These are phyloP conservation scores for Massarina eburnea DNA, from an alignment of 2,329 filamentous ascomycete species.

Conservation along the genomic window DNA sequence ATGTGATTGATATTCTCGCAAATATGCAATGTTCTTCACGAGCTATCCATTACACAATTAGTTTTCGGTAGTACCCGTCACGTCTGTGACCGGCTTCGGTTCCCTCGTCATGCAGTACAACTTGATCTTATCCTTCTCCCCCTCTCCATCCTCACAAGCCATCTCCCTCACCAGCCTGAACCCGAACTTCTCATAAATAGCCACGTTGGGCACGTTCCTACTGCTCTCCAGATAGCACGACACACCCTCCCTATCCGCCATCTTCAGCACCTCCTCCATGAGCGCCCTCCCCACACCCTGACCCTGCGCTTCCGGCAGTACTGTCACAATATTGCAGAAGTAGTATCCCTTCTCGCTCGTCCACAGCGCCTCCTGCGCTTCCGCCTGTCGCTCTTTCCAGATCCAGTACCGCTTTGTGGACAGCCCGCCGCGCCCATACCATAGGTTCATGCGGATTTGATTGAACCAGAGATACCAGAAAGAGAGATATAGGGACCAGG, in stretches of 20 bases:
- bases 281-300: slow-evolving; percentile 66
- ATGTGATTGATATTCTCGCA: neutral
- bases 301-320: slow-evolving; percentile 65
- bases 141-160: slow-evolving; percentile 65
- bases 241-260: slow-evolving; percentile 65
- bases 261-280: slow-evolving; percentile 63
- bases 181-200: slow-evolving; percentile 70
- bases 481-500: slow-evolving; percentile 65
- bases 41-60: neutral
- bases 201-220: slow-evolving; percentile 66
- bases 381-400: slow-evolving; percentile 68
- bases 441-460: slow-evolving; percentile 68
- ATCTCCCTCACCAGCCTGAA: slow-evolving; percentile 67
- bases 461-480: slow-evolving; percentile 66
- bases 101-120: slow-evolving; percentile 51
- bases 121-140: slow-evolving; percentile 45
- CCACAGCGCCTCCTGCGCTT: slow-evolving; percentile 65
- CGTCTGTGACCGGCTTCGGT: slow-evolving; percentile 18
- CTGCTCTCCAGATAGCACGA: slow-evolving; percentile 73
- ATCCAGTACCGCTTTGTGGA: slow-evolving; percentile 70
- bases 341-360: slow-evolving; percentile 68
- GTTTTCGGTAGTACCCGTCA: neutral
- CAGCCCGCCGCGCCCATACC: slow-evolving; percentile 69
- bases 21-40: neutral
- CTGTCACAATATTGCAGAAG: slow-evolving; percentile 75